Conservation (phyloP, 2,329 filamentous ascomycete genomes). For the Colletotrichum incanum region DNA sequence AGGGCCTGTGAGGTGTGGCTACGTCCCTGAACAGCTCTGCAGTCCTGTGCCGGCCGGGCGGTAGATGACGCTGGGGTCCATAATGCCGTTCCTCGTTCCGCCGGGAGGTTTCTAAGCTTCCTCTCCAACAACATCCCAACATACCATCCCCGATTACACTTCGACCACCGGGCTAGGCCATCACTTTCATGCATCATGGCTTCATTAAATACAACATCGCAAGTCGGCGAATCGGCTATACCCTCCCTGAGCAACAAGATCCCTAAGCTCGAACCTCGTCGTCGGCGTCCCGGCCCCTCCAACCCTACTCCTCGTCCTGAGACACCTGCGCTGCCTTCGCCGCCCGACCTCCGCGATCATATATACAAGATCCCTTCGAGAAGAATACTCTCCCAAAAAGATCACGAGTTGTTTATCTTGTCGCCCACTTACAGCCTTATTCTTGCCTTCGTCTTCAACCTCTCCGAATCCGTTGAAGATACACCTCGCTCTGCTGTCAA, state of each 20-base stretch:
- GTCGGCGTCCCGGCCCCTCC: constrained; percentile 65
- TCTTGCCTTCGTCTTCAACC: constrained; percentile 86
- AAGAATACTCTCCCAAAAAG: constrained; percentile 84
- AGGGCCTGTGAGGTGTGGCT: background rate
- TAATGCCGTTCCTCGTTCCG: background rate
- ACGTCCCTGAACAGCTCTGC: background rate
- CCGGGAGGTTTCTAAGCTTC: background rate
- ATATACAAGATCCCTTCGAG: constrained; percentile 79
- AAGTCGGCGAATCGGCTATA: background rate
- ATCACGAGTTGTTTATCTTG: constrained; percentile 85
- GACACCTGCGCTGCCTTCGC: constrained; percentile 81
- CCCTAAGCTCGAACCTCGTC: constrained; percentile 78
- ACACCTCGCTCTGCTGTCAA: constrained; percentile 76
- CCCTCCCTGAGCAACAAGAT: constrained; percentile 56
- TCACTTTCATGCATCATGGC: constrained; percentile 22
- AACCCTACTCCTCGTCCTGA: constrained; percentile 78
- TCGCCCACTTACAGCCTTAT: constrained; percentile 85
- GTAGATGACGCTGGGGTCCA: constrained; percentile 15
- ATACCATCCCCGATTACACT: background rate
- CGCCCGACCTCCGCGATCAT: constrained; percentile 73
- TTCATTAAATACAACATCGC: constrained; percentile 9
- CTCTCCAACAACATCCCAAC: constrained; percentile 2
- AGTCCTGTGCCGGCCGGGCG: background rate
- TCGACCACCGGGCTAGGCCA: background rate
- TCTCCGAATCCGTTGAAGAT: constrained; percentile 86